Evolutionary conservation across 2,329 filamentous ascomycete species (phyloP).

Genomic region (Tolypocladium tropicale): DNA sequence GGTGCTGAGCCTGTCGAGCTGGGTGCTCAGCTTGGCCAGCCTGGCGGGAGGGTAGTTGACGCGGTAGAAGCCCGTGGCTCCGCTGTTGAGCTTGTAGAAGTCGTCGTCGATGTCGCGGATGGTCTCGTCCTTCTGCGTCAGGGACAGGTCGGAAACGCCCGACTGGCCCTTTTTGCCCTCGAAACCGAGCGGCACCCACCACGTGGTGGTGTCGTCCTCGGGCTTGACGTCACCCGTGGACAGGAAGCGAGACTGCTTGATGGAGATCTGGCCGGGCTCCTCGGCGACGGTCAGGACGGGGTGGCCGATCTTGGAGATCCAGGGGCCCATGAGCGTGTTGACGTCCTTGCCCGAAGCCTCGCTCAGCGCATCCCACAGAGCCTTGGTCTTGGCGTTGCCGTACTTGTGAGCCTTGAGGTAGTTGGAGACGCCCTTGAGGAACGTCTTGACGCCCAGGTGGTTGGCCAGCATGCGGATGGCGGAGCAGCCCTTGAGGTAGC

Average conservation of each 20-base stretch:
- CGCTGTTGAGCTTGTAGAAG: constrained; percentile 91
- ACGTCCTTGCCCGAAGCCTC: constrained; percentile 84
- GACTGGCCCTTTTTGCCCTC: constrained; percentile 61
- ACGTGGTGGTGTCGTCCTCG: constrained; percentile 82
- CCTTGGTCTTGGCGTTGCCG: constrained; percentile 80
- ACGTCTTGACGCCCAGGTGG: constrained; percentile 78
- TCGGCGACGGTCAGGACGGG: constrained; percentile 82
- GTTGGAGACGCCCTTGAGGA: constrained; percentile 79
- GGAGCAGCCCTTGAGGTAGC: constrained; percentile 92
- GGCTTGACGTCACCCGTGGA: constrained; percentile 83
- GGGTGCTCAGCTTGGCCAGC: constrained; percentile 67
- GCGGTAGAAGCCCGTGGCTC: constrained; percentile 80
- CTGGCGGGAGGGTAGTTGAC: constrained; percentile 87
- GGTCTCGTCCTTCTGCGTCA: constrained; percentile 68
- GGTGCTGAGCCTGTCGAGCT: constrained; percentile 64
- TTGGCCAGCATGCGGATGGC: constrained; percentile 93
- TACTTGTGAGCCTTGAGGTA: constrained; percentile 88
- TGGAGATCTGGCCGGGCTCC: constrained; percentile 67
- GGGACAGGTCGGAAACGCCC: constrained; percentile 52
- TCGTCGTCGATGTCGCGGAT: constrained; percentile 63
- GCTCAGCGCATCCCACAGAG: constrained; percentile 81
- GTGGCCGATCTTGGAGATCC: constrained; percentile 94
- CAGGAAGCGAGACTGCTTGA: constrained; percentile 84
- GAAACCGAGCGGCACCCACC: constrained; percentile 90
- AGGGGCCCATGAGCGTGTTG: constrained; percentile 77